These are phyloP conservation scores for Stevia rebaudiana DNA, from an alignment of 140 eudicot species.

Conservation along the genomic window DNA sequence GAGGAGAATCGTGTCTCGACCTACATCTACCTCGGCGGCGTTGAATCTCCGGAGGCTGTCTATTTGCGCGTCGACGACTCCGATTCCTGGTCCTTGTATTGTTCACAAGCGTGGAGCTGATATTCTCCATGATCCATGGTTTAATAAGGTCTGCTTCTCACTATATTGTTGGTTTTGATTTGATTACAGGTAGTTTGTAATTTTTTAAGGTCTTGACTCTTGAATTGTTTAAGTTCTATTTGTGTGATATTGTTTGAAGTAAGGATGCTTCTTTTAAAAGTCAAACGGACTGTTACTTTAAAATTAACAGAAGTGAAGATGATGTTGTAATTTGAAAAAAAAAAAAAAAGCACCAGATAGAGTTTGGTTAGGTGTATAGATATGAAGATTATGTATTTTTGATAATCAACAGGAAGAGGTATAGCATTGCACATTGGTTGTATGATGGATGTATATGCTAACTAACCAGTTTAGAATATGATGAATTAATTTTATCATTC, in stretches of 20 bases:
- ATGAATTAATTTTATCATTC: neutral
- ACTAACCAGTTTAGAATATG: too few species aligned
- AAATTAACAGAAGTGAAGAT: too few species aligned
- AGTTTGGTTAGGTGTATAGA: too few species aligned
- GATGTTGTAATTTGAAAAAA: too few species aligned
- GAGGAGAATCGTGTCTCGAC: slow-evolving; percentile 59
- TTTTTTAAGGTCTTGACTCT: neutral
- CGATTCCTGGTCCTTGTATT: slow-evolving; percentile 70
- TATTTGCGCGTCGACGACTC: slow-evolving; percentile 29
- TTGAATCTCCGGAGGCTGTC: slow-evolving; percentile 47
- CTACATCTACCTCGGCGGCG: slow-evolving; percentile 48
- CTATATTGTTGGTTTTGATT: neutral
- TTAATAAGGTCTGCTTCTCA: slow-evolving; percentile 64
- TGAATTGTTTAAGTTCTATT: neutral
- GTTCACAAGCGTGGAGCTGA: slow-evolving; percentile 97
- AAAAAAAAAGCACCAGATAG: too few species aligned
- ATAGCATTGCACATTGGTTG: too few species aligned
- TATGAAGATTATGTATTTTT: too few species aligned
- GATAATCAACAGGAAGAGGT: too few species aligned
- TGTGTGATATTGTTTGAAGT: slow-evolving; percentile 1
- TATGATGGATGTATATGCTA: too few species aligned
- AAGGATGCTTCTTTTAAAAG: neutral
- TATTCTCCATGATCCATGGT: slow-evolving; percentile 99
- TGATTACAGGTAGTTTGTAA: neutral
- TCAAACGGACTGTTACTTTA: neutral